phyloP scores from a whole-genome alignment of 495 filamentous ascomycete species.

The Penicillium waksmanii region DNA sequence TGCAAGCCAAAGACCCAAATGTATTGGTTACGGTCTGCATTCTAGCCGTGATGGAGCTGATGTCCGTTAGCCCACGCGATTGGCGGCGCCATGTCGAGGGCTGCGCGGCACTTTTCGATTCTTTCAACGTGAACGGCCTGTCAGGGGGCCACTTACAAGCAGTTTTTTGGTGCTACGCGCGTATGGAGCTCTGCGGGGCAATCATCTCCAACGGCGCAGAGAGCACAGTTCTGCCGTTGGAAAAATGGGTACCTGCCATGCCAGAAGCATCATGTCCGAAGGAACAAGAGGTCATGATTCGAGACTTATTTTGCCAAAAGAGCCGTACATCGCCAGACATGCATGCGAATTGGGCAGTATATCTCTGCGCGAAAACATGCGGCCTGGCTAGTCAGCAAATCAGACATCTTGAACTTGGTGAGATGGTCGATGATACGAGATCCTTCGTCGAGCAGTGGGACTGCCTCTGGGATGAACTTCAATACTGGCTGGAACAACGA shows the following conservation, averaged over 20 bases:
- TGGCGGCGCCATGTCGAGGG: conserved; percentile 49
- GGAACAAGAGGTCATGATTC: conserved; percentile 25
- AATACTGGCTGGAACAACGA: conserved; percentile 40
- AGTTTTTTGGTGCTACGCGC: conserved; percentile 48
- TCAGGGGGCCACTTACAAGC: conserved; percentile 40
- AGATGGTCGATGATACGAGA: conserved; percentile 22
- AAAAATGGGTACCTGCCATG: conserved; percentile 37
- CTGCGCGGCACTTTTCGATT: conserved; percentile 43
- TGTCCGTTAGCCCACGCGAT: conserved; percentile 43
- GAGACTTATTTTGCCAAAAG: conserved; percentile 28
- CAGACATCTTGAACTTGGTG: conserved; percentile 33
- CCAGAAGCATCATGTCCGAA: conserved; percentile 18
- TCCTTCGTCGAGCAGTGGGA: conserved; percentile 33
- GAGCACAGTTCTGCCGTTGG: conserved; percentile 35
- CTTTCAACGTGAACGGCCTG: conserved; percentile 39
- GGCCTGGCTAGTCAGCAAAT: conserved; percentile 36
- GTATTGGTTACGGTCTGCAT: conserved; percentile 37
- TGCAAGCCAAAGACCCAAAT: conserved; percentile 38
- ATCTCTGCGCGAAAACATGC: conserved; percentile 40
- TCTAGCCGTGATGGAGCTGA: conserved; percentile 43
- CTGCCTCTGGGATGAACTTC: conserved; percentile 41
- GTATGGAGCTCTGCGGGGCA: conserved; percentile 49
- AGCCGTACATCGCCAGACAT: conserved; percentile 30
- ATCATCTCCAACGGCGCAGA: conserved; percentile 43
- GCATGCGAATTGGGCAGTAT: conserved; percentile 48